Evolutionary conservation across 192 early-diverging fungal species (phyloP).

Genomic region (Paraglomus occultum): DNA sequence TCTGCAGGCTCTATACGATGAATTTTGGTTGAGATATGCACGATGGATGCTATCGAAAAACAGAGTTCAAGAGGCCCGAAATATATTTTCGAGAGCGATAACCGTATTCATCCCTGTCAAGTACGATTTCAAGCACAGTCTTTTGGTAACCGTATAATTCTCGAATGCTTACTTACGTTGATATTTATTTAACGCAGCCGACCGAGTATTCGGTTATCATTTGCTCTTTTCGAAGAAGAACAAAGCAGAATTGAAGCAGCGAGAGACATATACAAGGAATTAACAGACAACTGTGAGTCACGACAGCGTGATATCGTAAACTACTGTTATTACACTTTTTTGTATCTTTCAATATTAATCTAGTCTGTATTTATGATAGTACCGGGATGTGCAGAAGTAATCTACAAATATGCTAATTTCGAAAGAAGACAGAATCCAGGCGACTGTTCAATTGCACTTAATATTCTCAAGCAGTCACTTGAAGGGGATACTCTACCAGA

Average conservation of each 20-base stretch:
- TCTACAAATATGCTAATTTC: slow-evolving; percentile 63
- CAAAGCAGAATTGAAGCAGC: slow-evolving; percentile 53
- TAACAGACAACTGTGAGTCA: slow-evolving; percentile 53
- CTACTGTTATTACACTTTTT: not conserved
- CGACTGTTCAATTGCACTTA: slow-evolving; percentile 43
- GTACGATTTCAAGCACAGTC: slow-evolving; percentile 1
- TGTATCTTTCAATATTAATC: not conserved
- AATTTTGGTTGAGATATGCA: slow-evolving; percentile 74
- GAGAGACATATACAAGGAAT: slow-evolving; percentile 51
- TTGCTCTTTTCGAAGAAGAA: slow-evolving; percentile 65
- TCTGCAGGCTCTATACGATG: slow-evolving; percentile 69
- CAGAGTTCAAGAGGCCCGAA: slow-evolving; percentile 46
- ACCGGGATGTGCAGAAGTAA: slow-evolving; percentile 64
- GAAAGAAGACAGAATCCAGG: slow-evolving; percentile 53
- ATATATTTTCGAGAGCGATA: slow-evolving; percentile 55
- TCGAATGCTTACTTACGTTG: not conserved
- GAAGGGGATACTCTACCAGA: slow-evolving; percentile 40
- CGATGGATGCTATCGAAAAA: slow-evolving; percentile 50
- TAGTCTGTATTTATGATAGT: slow-evolving; percentile 38
- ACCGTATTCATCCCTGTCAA: slow-evolving; percentile 55
- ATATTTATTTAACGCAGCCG: slow-evolving; percentile 24
- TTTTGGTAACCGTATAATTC: not conserved
- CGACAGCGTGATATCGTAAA: not conserved
- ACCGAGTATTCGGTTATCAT: slow-evolving; percentile 53
- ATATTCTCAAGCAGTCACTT: slow-evolving; percentile 32